A percentile compares a stretch with the other conserved stretches of the same genome.
Evolutionary conservation across 1,139 yeast genomes (phyloP).

Genomic region (Debaryomyces sp.): DNA sequence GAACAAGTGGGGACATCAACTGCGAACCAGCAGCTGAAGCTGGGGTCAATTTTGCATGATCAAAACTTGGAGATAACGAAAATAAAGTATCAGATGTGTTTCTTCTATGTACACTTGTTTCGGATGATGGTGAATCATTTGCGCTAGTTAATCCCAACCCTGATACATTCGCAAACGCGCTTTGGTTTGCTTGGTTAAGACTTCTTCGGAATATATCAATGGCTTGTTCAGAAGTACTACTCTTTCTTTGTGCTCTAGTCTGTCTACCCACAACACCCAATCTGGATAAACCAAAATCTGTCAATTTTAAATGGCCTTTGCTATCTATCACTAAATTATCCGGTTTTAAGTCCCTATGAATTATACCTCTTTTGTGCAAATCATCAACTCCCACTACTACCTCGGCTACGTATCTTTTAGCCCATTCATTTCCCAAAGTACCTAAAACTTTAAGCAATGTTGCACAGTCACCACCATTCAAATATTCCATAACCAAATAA

Average conservation of each 20-base stretch:
- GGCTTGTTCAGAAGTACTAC: slow-evolving; percentile 49
- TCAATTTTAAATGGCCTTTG: slow-evolving; percentile 85
- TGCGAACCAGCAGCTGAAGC: slow-evolving; percentile 5
- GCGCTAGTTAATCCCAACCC: slow-evolving; percentile 16
- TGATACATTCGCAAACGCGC: slow-evolving; percentile 23
- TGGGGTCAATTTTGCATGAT: slow-evolving; percentile 26
- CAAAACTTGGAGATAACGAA: slow-evolving; percentile 50
- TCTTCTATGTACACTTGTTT: slow-evolving; percentile 31
- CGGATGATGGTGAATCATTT: slow-evolving; percentile 35
- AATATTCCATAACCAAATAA: slow-evolving; percentile 93
- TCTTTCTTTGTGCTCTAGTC: slow-evolving; percentile 42
- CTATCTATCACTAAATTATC: slow-evolving; percentile 88
- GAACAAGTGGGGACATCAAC: slow-evolving; percentile 12
- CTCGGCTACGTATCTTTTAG: slow-evolving; percentile 83
- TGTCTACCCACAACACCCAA: slow-evolving; percentile 90
- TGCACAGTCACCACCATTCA: slow-evolving; percentile 96
- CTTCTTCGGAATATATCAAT: slow-evolving; percentile 44
- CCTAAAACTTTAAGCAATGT: slow-evolving; percentile 82
- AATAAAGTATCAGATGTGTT: slow-evolving; percentile 50
- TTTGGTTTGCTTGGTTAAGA: slow-evolving; percentile 19
- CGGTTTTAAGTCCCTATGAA: slow-evolving; percentile 94
- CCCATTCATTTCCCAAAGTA: slow-evolving; percentile 84
- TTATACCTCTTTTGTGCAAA: slow-evolving; percentile 83
- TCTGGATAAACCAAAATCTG: slow-evolving; percentile 93
- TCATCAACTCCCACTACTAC: slow-evolving; percentile 89